A percentile compares a stretch with the other conserved stretches of the same genome.
These are phyloP conservation scores for Epicoccum nigrum DNA, from an alignment of 2,329 filamentous ascomycete genomes.

Conservation along the genomic window DNA sequence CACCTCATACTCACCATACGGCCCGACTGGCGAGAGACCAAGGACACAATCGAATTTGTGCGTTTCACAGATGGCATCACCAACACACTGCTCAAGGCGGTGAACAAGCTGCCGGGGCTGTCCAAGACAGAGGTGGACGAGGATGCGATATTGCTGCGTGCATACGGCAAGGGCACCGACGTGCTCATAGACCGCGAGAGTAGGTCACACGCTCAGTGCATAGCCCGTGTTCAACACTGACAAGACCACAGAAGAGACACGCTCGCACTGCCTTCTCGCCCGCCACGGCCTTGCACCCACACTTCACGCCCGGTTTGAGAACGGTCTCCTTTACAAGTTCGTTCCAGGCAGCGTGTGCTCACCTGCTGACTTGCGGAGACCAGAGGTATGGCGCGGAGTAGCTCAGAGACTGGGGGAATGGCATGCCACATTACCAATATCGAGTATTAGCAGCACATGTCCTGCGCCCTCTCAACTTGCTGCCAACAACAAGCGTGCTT, in stretches of 20 bases:
- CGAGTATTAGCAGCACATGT: constrained; percentile 53
- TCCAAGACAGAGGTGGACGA: constrained; percentile 79
- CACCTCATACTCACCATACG: constrained; percentile 78
- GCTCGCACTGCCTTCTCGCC: constrained; percentile 83
- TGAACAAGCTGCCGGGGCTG: constrained; percentile 71
- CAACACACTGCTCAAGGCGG: constrained; percentile 85
- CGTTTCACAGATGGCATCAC: constrained; percentile 98
- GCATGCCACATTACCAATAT: constrained; percentile 75
- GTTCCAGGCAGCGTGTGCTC: constrained; percentile 81
- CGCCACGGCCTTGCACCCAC: constrained; percentile 81
- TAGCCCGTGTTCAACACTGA: not conserved
- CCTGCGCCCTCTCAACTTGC: constrained; percentile 40
- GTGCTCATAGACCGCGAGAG: constrained; percentile 95
- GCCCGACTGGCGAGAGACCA: constrained; percentile 79
- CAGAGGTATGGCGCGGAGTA: constrained; percentile 80
- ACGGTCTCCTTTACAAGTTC: constrained; percentile 94
- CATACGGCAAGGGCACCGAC: constrained; percentile 93
- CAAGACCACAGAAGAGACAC: constrained; percentile 60
- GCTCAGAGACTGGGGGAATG: constrained; percentile 87
- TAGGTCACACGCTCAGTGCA: constrained; percentile 50
- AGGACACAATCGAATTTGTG: constrained; percentile 80
- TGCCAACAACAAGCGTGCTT: constrained; percentile 44
- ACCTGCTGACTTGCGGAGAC: constrained; percentile 77
- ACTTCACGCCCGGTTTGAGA: constrained; percentile 89
- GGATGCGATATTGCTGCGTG: constrained; percentile 85